These are phyloP conservation scores for Fraxinus quadrangulata DNA, from an alignment of 257 asterid species.

Conservation along the genomic window DNA sequence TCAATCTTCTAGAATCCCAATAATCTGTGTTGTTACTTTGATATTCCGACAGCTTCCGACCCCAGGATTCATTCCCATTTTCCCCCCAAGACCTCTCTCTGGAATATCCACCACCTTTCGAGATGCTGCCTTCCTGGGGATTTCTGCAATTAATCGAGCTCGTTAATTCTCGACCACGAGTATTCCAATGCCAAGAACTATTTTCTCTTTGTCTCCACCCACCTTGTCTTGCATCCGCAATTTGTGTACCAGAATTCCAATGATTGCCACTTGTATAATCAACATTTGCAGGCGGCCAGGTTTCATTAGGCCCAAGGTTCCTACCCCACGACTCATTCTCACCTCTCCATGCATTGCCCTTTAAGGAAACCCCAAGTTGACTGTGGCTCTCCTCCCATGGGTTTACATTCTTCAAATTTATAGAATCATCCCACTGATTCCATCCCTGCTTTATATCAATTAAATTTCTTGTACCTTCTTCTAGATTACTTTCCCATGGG, in stretches of 20 bases:
- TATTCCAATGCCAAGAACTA: conserved; percentile 39
- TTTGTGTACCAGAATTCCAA: conserved; percentile 33
- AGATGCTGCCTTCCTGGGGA: conserved; percentile 33
- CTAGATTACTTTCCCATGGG: conserved; percentile 61
- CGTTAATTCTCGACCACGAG: conserved; percentile 30
- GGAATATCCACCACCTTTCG: conserved; percentile 15
- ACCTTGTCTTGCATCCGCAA: conserved; percentile 33
- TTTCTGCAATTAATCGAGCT: conserved; percentile 28
- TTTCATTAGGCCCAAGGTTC: conserved; percentile 34
- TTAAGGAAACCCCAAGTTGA: conserved; percentile 35
- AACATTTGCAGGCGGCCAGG: conserved; percentile 19
- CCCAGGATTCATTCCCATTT: conserved; percentile 33
- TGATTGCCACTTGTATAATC: conserved; percentile 22
- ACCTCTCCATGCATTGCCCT: conserved; percentile 49
- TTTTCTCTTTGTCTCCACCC: conserved; percentile 43
- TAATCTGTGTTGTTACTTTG: conserved; percentile 30
- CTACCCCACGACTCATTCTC: conserved; percentile 49
- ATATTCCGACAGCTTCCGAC: conserved; percentile 28
- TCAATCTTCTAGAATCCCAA: conserved; percentile 39
- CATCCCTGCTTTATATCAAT: conserved; percentile 41
- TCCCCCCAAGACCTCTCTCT: conserved; percentile 41
- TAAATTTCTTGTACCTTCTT: conserved; percentile 24
- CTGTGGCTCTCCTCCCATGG: conserved; percentile 65
- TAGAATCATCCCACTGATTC: conserved; percentile 47
- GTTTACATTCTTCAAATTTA: conserved; percentile 35